These are phyloP conservation scores for Carnegiea gigantea DNA, from an alignment of 179 eudicot species.

Conservation along the genomic window DNA sequence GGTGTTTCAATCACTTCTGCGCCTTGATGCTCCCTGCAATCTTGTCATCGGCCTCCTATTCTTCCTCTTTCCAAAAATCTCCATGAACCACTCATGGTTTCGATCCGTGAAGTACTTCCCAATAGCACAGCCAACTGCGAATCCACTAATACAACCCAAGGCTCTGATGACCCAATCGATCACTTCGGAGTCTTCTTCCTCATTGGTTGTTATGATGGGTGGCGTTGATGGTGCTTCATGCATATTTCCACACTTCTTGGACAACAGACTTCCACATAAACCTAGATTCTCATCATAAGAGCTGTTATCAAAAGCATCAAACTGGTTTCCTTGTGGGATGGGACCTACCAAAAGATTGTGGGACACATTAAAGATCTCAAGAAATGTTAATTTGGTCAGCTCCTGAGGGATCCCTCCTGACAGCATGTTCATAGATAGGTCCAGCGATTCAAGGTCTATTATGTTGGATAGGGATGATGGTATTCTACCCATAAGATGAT, in stretches of 20 bases:
- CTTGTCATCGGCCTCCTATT: not conserved
- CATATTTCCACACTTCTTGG: not conserved
- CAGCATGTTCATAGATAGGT: slow-evolving; percentile 39
- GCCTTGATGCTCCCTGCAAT: not conserved
- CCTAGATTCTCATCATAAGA: not conserved
- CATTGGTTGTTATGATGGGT: not conserved
- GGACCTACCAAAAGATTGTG: slow-evolving; percentile 35
- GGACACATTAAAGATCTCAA: slow-evolving; percentile 39
- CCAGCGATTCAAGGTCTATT: slow-evolving; percentile 36
- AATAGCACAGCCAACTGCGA: not conserved
- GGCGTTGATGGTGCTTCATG: not conserved
- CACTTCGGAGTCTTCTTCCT: not conserved
- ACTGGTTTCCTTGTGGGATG: slow-evolving; percentile 31
- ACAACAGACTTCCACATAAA: not conserved
- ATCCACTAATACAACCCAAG: not conserved
- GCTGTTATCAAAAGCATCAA: slow-evolving; percentile 1
- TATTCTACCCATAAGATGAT: slow-evolving; percentile 28
- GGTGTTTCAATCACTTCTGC: not conserved
- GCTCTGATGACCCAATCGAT: not conserved
- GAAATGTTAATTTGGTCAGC: slow-evolving; percentile 22
- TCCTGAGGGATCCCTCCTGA: slow-evolving; percentile 30
- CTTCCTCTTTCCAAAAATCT: not conserved
- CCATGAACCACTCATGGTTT: not conserved
- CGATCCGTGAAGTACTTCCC: not conserved
- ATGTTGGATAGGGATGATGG: slow-evolving; percentile 31